Evolutionary conservation across 106 monocot species (phyloP).

Genomic region (Dendrobium officinale): DNA sequence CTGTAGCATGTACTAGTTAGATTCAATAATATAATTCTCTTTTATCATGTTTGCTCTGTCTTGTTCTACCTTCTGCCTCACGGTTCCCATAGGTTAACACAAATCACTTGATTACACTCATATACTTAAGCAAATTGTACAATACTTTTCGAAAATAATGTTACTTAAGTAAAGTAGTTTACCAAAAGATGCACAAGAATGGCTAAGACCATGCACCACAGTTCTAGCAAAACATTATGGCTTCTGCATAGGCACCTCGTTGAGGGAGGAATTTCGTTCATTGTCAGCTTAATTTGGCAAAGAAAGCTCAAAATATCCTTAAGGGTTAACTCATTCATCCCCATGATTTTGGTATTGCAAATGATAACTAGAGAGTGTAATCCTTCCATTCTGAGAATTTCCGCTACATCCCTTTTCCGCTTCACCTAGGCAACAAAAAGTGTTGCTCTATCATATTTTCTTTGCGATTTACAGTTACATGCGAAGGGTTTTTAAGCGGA

Average conservation of each 20-base stretch:
- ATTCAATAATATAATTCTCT: too few relatives aligned
- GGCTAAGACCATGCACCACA: too few relatives aligned
- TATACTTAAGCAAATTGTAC: neutral
- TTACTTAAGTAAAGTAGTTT: neutral
- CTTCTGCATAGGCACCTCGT: neutral
- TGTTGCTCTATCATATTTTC: neutral
- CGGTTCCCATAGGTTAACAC: too few relatives aligned
- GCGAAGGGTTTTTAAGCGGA: neutral
- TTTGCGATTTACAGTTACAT: neutral
- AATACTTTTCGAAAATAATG: neutral
- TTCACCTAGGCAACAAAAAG: neutral
- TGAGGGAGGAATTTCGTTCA: neutral
- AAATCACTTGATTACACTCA: neutral
- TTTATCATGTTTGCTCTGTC: too few relatives aligned
- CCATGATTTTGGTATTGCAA: neutral
- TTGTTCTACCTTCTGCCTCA: too few relatives aligned
- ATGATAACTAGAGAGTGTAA: neutral
- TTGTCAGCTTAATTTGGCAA: neutral
- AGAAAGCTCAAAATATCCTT: neutral
- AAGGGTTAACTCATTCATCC: neutral
- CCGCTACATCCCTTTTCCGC: neutral
- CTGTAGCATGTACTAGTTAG: too few relatives aligned
- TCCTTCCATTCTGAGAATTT: neutral
- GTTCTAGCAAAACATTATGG: neutral
- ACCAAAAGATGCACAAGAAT: neutral